These are phyloP conservation scores for Trypanosoma conorhini DNA, from an alignment of 208 protist genomes.

Conservation along the genomic window DNA sequence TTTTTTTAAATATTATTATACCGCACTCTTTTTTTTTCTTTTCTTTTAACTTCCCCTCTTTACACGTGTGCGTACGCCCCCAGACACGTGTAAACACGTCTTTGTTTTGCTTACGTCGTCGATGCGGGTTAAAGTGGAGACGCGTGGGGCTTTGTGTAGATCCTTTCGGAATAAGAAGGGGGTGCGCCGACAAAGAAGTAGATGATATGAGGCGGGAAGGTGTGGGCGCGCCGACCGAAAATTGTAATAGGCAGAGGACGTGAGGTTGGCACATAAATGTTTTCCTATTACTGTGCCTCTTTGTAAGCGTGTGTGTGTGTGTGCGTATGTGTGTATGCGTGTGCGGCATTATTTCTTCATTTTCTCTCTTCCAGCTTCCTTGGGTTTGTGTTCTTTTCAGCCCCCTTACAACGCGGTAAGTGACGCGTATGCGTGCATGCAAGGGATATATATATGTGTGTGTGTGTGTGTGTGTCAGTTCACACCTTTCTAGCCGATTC, in stretches of 20 bases:
- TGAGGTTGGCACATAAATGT: no score
- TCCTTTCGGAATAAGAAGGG: no score
- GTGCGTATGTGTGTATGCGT: not conserved
- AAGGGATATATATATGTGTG: not conserved
- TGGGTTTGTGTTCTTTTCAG: not conserved
- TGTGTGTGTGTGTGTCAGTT: not conserved
- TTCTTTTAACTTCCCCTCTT: not conserved
- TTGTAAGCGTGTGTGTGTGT: not conserved
- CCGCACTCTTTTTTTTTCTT: constrained; percentile 11
- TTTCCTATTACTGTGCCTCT: no score
- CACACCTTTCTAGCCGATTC: not conserved
- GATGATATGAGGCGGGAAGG: no score
- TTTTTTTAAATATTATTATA: not conserved
- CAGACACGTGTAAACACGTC: no score
- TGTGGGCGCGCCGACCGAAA: no score
- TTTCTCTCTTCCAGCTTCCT: not conserved
- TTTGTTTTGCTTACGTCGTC: no score
- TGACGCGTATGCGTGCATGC: not conserved
- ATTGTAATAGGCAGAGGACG: no score
- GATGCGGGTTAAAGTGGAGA: no score
- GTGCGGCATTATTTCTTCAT: not conserved
- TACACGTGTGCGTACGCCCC: not conserved
- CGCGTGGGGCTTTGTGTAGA: not conserved
- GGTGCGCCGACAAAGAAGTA: no score
- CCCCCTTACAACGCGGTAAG: no score